A percentile compares a stretch with the other conserved stretches of the same genome.
Evolutionary conservation across 306 rosid genomes (phyloP).

Genomic region (Lupinus albus): DNA sequence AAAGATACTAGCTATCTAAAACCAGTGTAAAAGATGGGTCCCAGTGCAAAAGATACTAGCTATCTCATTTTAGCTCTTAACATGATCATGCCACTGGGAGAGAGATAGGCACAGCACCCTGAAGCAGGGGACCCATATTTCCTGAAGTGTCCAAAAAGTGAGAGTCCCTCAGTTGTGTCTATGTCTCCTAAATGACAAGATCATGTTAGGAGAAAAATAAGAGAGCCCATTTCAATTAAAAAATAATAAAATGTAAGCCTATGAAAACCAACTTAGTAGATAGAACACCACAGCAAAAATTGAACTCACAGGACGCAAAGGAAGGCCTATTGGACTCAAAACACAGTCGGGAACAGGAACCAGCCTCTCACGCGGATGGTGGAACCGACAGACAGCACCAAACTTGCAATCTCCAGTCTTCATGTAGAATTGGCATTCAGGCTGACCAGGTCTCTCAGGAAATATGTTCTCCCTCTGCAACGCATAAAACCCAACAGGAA

Average conservation of each 20-base stretch:
- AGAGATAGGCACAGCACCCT: not conserved
- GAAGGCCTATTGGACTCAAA: constrained; percentile 87
- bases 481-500: constrained; percentile 69
- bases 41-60: not conserved
- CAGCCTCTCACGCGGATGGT: constrained; percentile 81
- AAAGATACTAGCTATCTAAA: constrained; percentile 3
- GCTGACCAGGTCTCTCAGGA: constrained; percentile 96
- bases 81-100: not conserved
- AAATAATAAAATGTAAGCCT: constrained; percentile 18
- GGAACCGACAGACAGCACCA: constrained; percentile 87
- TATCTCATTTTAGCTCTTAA: constrained; percentile 1
- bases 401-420: constrained; percentile 95
- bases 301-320: constrained; percentile 82
- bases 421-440: constrained; percentile 96
- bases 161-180: constrained; percentile 3
- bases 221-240: constrained; percentile 11
- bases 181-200: constrained; percentile 6
- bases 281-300: constrained; percentile 10
- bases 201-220: not conserved
- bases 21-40: not conserved
- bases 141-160: not conserved
- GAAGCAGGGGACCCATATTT: constrained; percentile 10
- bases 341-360: constrained; percentile 85
- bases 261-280: constrained; percentile 33
- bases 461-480: constrained; percentile 85